phyloP scores from a whole-genome alignment of 2,329 filamentous ascomycete species.

The Aspergillus ruber region DNA sequence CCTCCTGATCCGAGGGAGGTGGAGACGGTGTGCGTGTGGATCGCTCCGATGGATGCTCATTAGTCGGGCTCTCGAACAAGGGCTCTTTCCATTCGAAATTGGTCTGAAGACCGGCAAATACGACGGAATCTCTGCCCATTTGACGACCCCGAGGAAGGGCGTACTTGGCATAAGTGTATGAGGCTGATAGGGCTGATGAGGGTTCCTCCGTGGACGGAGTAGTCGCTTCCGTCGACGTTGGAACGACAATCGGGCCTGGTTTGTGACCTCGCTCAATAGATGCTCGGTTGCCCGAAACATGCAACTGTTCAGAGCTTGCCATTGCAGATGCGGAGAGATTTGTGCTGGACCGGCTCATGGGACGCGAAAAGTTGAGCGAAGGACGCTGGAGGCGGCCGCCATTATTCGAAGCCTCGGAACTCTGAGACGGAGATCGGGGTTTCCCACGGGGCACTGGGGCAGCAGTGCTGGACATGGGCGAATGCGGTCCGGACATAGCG shows the following conservation, averaged over 20 bases:
- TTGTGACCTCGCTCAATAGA: constrained; percentile 22
- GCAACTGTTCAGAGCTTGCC: constrained; percentile 23
- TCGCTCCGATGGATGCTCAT: constrained; percentile 16
- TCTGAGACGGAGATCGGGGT: constrained; percentile 74
- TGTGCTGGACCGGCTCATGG: constrained; percentile 58
- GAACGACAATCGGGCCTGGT: constrained; percentile 29
- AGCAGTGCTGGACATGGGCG: constrained; percentile 56
- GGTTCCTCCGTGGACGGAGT: constrained; percentile 20
- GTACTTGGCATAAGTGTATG: constrained; percentile 84
- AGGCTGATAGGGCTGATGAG: constrained; percentile 49
- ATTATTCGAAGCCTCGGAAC: constrained; percentile 68
- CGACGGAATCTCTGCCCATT: constrained; percentile 61
- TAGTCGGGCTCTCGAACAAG: constrained; percentile 35
- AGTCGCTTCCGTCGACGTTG: constrained; percentile 16
- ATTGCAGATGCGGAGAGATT: constrained; percentile 30
- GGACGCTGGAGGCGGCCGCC: constrained; percentile 58
- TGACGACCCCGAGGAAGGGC: constrained; percentile 74
- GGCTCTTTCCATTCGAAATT: constrained; percentile 62
- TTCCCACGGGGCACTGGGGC: constrained; percentile 45
- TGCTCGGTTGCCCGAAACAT: constrained; percentile 33
- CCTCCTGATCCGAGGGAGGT: constrained; percentile 12
- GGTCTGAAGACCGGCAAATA: constrained; percentile 51
- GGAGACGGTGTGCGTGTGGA: constrained; percentile 28
- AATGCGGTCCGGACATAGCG: constrained; percentile 53
- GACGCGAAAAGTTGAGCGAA: constrained; percentile 89